Evolutionary conservation across 1,139 yeast species (phyloP), one percentile per base, ranked within the genome.

Genomic region (Komagataea norvegica): DNA sequence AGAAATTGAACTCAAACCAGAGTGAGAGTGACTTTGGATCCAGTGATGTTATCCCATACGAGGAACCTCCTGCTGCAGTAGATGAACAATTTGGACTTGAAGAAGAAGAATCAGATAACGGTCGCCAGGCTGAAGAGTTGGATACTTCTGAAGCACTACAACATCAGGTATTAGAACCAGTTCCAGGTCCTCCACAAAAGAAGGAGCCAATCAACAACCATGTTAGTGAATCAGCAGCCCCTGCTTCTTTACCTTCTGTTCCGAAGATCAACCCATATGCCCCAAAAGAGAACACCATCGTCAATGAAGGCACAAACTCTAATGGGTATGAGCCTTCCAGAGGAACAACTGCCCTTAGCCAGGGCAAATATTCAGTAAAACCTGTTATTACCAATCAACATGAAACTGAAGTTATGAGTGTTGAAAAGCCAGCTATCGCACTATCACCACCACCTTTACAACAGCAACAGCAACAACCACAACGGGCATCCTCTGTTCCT

Each of bases 21-120:
- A 31, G 36, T 21, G 25, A 16, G 6, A 49, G 51, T 34, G 48
- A 44, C 16, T 38, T 44, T 36, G 52, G 49, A 2, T 44, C 49
- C 4, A 18, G 37, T 8, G 33, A 36, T 28, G 48, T 47, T 13
- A 40, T 43, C 7, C 47, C 50, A 7, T 44, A 44, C 17, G 33
- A 38, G 17, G 44, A 37, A 15, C 46, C 48, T 19, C 34, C 33
- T 8, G 25, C 27, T 16, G 32, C 19, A 3, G 26, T 24, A 11
- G 14, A 11, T 24, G 26, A 24, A 11, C n/a, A n/a, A n/a, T n/a
- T n/a, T n/a, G 29, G 4, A 14, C 3, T 13, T 13, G 34, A 25
- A 13, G 23, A 13, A 10, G 6, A 24, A 3, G 29, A 19, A 8
- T n/a, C 6, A 9, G 13, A 22, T 10, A 13, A 19, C 5, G 6